Evolutionary conservation across 177 flowering plant genomes (phyloP), one percentile per base, ranked within the genome.

Genomic region (Tripterygium wilfordii): DNA sequence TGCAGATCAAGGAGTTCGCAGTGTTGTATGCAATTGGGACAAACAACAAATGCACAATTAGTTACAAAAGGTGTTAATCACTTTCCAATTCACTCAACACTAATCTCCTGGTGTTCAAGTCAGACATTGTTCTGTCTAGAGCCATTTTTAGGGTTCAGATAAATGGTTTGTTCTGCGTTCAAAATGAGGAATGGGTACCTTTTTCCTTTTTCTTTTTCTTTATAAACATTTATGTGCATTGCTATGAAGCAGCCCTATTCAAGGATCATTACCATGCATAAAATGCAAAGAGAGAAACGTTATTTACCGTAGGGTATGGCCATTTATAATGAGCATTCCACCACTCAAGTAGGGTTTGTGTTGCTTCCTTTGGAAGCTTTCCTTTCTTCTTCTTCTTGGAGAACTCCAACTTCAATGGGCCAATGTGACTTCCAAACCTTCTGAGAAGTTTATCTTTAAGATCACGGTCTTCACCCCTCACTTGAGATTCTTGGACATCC

Each of bases 351-450:
- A 83, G 51, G 7, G 63, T 50, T 57, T 78, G 80, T 28, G 79
- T 72, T 4, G 87, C 79, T 51, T 80, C 84, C 31, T 65, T 71
- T 1, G 90, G 84, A 6, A 80, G 69, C 63, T 83, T 83, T 19
- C 82, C 90, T 51, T 76, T 80, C 82, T 83, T 83, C 57, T 68
- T 78, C 68, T 80, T 83, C 76, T 80, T 83, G 1, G 90, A 78
- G 38, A 83, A 77, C 51, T 78, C 87, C 8, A 65, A 54, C 65
- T 78, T 80, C 40, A 83, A 60, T 19, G 60, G 38, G 37, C 76
- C 44, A 42, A 83, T 70, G 13, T 76, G 84, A 37, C 68, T 61
- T 2, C 90, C 82, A 53, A 63, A 83, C 51, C 58, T 71, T 0
- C 72, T 71, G 2, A 80, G n/a, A 4, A 83, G 80, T 31, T 36